Base-by-base conservation (phyloP, 331 rosid genomes). In the Telfairia occidentalis region DNA sequence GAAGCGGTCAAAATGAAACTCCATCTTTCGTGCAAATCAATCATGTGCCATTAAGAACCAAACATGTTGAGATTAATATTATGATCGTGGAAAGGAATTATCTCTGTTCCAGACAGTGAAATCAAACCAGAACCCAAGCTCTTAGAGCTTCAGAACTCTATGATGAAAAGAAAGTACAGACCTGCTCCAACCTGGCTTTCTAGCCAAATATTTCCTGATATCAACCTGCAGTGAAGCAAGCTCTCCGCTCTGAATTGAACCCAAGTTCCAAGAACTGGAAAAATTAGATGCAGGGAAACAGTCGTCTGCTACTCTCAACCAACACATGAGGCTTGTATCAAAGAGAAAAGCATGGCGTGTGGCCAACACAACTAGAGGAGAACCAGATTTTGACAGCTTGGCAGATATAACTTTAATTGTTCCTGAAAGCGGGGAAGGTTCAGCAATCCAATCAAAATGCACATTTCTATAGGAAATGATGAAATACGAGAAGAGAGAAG, bases 131-230 rank as follows among this genome's bases (percentile, higher is more conserved):
- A 34, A 13, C 15, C 5, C 55, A 57, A 23, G 26, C 10, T 38
- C 35, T 24, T 52, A 15, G 8, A 55, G 67, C 73, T 32, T 26
- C 53, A 18, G 48, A 83, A 15, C 26, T 66, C 50, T 10, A 57
- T 57, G 74, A 28, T 45, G 74, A 16, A 70, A 70, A 48, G 8
- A 43, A 45, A 70, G 38, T 24, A 70, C 97, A 75, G 19, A 95
- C 99, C 99, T 94, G 76, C 93, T 88, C 99, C 97, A 95, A 84
- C 96, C 99, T n/a, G 99, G 99, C 83, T 91, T 95, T 52, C 99
- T 86, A 45, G 99, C 96, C 84, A 95, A 79, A 84, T 91, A 95
- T 82, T 95, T 95, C 89, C 96, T 83, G 73, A 92, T 90, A 81
- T 95, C 99, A 76, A 95, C 92, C 89, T 95, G 99, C 85, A 95